Base-by-base conservation (phyloP, 495 filamentous ascomycete species). In the Viridothelium virens region DNA sequence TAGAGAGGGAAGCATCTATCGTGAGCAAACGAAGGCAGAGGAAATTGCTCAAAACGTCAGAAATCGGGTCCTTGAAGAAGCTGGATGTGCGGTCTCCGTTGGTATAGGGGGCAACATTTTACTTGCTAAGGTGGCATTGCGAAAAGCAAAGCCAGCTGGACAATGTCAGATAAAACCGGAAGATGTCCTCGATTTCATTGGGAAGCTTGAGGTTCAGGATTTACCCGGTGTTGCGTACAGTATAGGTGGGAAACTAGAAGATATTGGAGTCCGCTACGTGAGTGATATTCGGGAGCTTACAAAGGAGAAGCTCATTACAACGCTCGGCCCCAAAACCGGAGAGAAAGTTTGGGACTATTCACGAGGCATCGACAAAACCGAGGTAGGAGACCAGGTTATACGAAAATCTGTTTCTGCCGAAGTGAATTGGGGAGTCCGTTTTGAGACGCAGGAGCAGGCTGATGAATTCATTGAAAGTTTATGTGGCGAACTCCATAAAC, bases 351-450 rank as follows among this genome's bases (percentile, higher is more conserved):
- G 86, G 84, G 90, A 96, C 63, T 96, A 95, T 71, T 83, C 93
- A 37, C 85, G 92, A 14, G 94, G 94, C 1, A 91, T 97, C 63
- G 95, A 98, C 75, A 80, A 83, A 53, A 80, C 85, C 0, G 92
- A 96, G 75, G 91, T 97, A 37, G 94, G 94, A 39, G 89, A 91
- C 56, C 88, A 92, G 73, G 81, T 84, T 0, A 72, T 84, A 12
- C 84, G 94, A 41, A 96, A 97, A 73, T 96, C 92, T 0, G 90
- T 97, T 12, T 96, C 92, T 1, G 93, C 92, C 0, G 92, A 97
- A 67, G 91, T 98, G 66, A 98, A 96, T 71, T 98, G 95, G 95
- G 94, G 94, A 2, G 94, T 98, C 63, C 86, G 94, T 38, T 98
- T 98, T 70, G 85, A 90, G 64, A 94, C 83, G 59, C 91, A 96